phyloP scores from a whole-genome alignment of 495 filamentous ascomycete species.

The Podospora conica region DNA sequence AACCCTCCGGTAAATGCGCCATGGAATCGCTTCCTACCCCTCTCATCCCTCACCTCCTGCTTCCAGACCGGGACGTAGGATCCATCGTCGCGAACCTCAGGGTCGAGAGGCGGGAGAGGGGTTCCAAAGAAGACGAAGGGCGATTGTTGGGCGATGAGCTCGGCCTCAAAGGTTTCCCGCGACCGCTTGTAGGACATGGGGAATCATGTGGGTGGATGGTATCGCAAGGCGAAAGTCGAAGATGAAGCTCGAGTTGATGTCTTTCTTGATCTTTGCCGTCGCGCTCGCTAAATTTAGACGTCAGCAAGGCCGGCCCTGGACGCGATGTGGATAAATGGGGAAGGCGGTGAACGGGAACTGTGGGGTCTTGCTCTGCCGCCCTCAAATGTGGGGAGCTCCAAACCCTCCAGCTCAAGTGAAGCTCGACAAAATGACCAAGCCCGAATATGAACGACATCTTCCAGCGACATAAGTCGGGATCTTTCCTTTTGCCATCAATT shows the following conservation, averaged over 20 bases:
- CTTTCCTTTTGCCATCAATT: not conserved
- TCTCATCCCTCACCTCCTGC: slow-evolving; percentile 92
- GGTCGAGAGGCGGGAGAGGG: slow-evolving; percentile 73
- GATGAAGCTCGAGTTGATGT: not conserved
- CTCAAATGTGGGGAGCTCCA: not conserved
- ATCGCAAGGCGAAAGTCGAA: not conserved
- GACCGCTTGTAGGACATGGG: slow-evolving; percentile 76
- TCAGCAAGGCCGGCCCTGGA: not conserved
- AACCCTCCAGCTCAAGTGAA: not conserved
- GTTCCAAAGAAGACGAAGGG: slow-evolving; percentile 83
- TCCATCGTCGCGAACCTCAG: slow-evolving; percentile 78
- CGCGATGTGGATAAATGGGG: not conserved
- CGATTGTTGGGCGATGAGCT: slow-evolving; percentile 64
- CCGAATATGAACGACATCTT: not conserved
- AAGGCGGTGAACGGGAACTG: not conserved
- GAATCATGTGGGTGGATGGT: not conserved
- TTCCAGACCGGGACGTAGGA: slow-evolving; percentile 95
- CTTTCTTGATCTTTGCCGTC: not conserved
- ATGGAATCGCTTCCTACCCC: slow-evolving; percentile 83
- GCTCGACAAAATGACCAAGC: not conserved
- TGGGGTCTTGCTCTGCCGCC: too few relatives aligned
- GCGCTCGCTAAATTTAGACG: not conserved
- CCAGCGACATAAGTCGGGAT: too few relatives aligned
- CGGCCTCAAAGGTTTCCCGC: slow-evolving; percentile 70
- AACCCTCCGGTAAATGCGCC: slow-evolving; percentile 96